Conservation (phyloP, 495 filamentous ascomycete species). For the Aspergillus olivimuriae region DNA sequence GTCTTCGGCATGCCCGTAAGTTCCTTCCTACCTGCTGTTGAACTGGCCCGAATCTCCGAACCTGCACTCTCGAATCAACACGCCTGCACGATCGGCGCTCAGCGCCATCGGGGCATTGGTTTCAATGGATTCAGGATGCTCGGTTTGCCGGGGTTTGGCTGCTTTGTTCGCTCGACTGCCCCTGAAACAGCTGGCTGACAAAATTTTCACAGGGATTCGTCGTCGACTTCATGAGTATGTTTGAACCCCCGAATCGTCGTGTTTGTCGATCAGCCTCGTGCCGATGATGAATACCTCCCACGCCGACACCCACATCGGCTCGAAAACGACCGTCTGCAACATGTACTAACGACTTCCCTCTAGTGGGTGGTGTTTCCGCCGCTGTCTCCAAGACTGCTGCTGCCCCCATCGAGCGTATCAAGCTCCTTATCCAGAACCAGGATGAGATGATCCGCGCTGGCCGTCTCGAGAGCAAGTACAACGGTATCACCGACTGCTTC, state of each 20-base stretch:
- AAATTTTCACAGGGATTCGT: slow-evolving; percentile 51
- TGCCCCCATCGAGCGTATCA: slow-evolving; percentile 99
- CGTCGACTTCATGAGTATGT: slow-evolving; percentile 98
- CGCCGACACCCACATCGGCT: too few relatives aligned
- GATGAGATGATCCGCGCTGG: slow-evolving; percentile 99
- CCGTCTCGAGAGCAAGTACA: slow-evolving; percentile 96
- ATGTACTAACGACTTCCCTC: slow-evolving; percentile 26
- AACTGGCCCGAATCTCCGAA: background rate
- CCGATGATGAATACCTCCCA: slow-evolving; percentile 5
- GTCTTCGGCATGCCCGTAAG: slow-evolving; percentile 80
- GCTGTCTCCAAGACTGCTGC: slow-evolving; percentile 99
- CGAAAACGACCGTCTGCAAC: background rate
- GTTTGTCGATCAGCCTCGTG: slow-evolving; percentile 4
- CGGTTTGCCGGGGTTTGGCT: too few relatives aligned
- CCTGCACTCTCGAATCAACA: background rate
- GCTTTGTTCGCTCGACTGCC: background rate
- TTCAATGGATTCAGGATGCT: too few relatives aligned
- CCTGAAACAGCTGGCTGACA: slow-evolving; percentile 24
- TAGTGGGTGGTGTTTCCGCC: slow-evolving; percentile 99
- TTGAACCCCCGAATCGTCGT: slow-evolving; percentile 4
- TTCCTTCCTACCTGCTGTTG: slow-evolving; percentile 13
- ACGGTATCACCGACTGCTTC: slow-evolving; percentile 94
- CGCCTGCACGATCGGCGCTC: background rate
- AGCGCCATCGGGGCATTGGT: too few relatives aligned
- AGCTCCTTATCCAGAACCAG: slow-evolving; percentile 99